Evolutionary conservation across 371 early-diverging fungal species (phyloP), one percentile per base, ranked within the genome.

Genomic region (Rhizomucor pusillus): DNA sequence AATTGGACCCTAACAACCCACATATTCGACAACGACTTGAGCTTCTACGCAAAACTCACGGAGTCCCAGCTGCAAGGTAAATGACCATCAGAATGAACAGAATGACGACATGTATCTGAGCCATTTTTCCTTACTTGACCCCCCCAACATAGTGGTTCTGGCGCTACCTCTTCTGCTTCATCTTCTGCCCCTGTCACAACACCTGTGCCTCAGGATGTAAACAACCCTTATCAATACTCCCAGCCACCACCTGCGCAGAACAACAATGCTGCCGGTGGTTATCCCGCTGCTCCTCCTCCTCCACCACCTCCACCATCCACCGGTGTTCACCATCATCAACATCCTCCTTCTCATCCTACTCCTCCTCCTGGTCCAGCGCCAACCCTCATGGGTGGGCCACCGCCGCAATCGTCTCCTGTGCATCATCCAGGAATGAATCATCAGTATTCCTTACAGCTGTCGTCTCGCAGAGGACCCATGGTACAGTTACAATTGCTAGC

Each of bases 1-100:
- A 54, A 43, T 44, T 54, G n/a, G 54, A 54, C 35, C 54, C 54
- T 11, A 43, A 54, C 36, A 54, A 54, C 22, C 45, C 54, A 19
- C 54, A 54, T 51, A 92, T 96, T 33, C 88, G 90, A 66, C 90
- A 93, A 65, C 75, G 92, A 12, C 66, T 94, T 9, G 79, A 78
- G 23, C 39, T 50, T 1, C 22, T 50, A 36, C 50, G 50, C 20
- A 50, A 50, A 50, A 50, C 50, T 7, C 50, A 50, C 34, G 50
- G 50, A 3, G 35, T 50, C 23, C 18, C 50, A 35, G 5, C 29
- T 29, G 41, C 41, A 19, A 50, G 50, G 50, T 50, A 37, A 50
- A 37, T n/a, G 39, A 20, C 10, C 3, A 20, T 5, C 5, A 41
- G 20, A 41, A 20, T n/a, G 43, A 20, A n/a, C 3, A 20, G 5